phyloP scores from a whole-genome alignment of 306 rosid genomes.

The Trichosanthes cucumerina region DNA sequence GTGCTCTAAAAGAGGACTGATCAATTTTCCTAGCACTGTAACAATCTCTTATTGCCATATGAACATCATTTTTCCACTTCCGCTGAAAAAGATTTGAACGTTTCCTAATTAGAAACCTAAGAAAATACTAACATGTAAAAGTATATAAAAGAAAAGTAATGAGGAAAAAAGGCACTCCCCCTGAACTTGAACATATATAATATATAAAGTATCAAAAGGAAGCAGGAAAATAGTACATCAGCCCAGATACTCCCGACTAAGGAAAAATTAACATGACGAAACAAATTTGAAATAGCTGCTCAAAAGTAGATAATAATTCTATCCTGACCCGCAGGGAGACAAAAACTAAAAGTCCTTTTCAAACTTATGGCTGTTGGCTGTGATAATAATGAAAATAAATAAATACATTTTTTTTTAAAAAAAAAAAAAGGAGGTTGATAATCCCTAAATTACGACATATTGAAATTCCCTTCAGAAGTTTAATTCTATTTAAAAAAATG shows the following conservation, averaged over 20 bases:
- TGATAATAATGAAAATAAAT: neutral
- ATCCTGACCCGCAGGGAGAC: neutral
- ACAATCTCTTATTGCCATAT: slow-evolving; percentile 87
- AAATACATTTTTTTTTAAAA: neutral
- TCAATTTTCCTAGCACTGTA: slow-evolving; percentile 58
- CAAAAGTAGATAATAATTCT: neutral
- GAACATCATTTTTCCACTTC: slow-evolving; percentile 93
- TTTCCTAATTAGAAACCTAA: slow-evolving; percentile 3
- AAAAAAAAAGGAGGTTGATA: neutral
- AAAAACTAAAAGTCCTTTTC: neutral
- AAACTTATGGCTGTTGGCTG: neutral
- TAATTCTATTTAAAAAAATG: neutral
- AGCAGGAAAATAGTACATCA: neutral
- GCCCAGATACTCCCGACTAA: neutral
- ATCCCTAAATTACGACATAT: neutral
- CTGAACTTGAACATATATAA: neutral
- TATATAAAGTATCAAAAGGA: neutral
- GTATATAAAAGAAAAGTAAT: neutral
- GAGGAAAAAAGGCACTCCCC: neutral
- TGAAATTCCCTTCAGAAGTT: neutral
- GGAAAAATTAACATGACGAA: neutral
- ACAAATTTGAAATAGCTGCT: neutral
- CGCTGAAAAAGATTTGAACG: slow-evolving; percentile 42
- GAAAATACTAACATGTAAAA: neutral
- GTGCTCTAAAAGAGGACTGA: slow-evolving; percentile 51